Percentiles rank a stretch among this genome's conserved stretches.
Evolutionary conservation across 2,329 filamentous ascomycete species (phyloP).

Genomic region (Thelonectria discophora): DNA sequence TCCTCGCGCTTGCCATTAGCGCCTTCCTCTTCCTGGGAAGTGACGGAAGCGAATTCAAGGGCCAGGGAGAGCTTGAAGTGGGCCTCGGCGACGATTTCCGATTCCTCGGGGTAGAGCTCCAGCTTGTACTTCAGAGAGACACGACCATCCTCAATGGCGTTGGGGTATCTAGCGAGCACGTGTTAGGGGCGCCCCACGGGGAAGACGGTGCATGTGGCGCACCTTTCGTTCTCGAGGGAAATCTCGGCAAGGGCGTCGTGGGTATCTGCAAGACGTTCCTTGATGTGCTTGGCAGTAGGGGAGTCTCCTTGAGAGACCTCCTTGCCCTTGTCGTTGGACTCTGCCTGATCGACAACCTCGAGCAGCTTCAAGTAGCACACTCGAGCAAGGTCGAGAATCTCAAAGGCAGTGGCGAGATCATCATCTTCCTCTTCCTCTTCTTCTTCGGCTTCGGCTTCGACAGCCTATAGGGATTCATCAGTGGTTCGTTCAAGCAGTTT

Average conservation of each 20-base stretch:
- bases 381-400: slow-evolving; percentile 83
- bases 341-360: slow-evolving; percentile 49
- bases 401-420: slow-evolving; percentile 81
- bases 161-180: slow-evolving; percentile 67
- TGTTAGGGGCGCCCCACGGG: slow-evolving; percentile 7
- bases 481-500: slow-evolving; percentile 1
- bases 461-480: slow-evolving; percentile 32
- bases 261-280: slow-evolving; percentile 89
- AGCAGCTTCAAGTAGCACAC: slow-evolving; percentile 69
- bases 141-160: slow-evolving; percentile 85
- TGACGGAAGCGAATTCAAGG: slow-evolving; percentile 90
- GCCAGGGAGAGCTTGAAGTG: slow-evolving; percentile 97
- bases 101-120: slow-evolving; percentile 80
- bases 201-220: slow-evolving; percentile 32
- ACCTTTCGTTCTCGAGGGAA: slow-evolving; percentile 93
- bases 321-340: slow-evolving; percentile 54
- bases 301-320: slow-evolving; percentile 52
- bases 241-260: slow-evolving; percentile 96
- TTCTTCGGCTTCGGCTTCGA: slow-evolving; percentile 51
- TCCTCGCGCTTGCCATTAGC: slow-evolving; percentile 56
- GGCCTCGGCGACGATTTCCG: slow-evolving; percentile 88
- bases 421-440: slow-evolving; percentile 70
- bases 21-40: slow-evolving; percentile 62
- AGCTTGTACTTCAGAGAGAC: slow-evolving; percentile 81
- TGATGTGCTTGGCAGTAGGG: slow-evolving; percentile 66